Evolutionary conservation across 169 alveolate species (phyloP).

Genomic region (Eimeria necatrix): DNA sequence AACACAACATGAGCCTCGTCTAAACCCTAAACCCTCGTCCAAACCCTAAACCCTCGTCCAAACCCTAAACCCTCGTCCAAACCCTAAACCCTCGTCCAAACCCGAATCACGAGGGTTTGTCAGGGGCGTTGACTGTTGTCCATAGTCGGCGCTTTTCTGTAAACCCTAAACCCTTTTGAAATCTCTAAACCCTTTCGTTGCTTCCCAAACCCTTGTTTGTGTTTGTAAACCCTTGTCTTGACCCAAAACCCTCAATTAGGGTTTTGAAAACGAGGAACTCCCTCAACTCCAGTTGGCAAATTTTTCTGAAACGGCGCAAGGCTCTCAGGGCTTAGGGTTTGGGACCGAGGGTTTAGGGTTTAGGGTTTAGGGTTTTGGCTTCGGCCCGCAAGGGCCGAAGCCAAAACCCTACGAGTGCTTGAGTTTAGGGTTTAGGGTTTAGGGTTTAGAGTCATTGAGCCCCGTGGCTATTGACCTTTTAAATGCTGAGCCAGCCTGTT

Average conservation of each 20-base stretch:
- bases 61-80: neutral
- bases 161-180: no score
- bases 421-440: neutral
- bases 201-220: neutral
- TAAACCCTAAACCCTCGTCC: constrained; percentile 26
- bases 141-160: no score
- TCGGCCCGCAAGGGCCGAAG: no score
- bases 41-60: neutral
- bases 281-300: neutral
- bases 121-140: no score
- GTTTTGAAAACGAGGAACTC: no score
- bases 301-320: neutral
- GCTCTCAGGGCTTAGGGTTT: neutral
- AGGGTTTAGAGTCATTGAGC: neutral
- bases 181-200: neutral
- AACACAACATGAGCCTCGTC: constrained; percentile 82
- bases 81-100: no score
- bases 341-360: neutral
- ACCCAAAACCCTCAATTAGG: neutral
- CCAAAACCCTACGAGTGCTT: no score
- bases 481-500: neutral
- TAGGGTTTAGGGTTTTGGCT: neutral
- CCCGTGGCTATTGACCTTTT: neutral
- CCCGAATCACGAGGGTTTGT: no score
- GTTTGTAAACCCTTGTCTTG: neutral